phyloP scores from a whole-genome alignment of 2,329 filamentous ascomycete species.

The Botrytis sinoallii region DNA sequence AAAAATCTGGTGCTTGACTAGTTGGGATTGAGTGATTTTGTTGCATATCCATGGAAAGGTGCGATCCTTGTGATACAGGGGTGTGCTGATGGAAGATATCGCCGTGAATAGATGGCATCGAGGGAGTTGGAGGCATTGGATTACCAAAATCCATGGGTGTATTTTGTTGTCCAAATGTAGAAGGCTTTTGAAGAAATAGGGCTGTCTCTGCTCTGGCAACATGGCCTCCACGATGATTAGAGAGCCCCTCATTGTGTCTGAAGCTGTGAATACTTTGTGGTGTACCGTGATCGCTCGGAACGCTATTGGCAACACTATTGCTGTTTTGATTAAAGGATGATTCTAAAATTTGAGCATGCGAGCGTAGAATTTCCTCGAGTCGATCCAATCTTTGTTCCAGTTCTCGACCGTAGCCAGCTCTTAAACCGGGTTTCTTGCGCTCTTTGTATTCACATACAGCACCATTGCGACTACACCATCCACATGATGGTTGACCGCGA shows the following conservation, averaged over 20 bases:
- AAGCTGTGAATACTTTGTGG: constrained; percentile 51
- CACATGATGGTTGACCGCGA: constrained; percentile 68
- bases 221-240: constrained; percentile 31
- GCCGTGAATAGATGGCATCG: constrained; percentile 42
- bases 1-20: constrained; percentile 38
- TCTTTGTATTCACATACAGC: constrained; percentile 66
- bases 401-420: constrained; percentile 67
- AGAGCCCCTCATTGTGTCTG: constrained; percentile 46
- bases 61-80: constrained; percentile 11
- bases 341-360: constrained; percentile 65
- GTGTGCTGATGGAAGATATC: constrained; percentile 47
- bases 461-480: constrained; percentile 64
- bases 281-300: constrained; percentile 57
- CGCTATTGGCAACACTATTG: constrained; percentile 38
- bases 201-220: constrained; percentile 55
- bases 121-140: constrained; percentile 45
- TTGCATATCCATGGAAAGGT: constrained; percentile 33
- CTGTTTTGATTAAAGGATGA: constrained; percentile 43
- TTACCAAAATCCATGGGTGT: constrained; percentile 50
- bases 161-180: constrained; percentile 46
- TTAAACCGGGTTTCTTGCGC: constrained; percentile 62
- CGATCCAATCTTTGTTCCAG: constrained; percentile 69
- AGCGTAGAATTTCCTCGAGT: constrained; percentile 62
- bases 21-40: constrained; percentile 31
- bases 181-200: constrained; percentile 60